Evolutionary conservation across 176 grass and related monocot species (phyloP).

Genomic region (Echinochloa phyllopogon): DNA sequence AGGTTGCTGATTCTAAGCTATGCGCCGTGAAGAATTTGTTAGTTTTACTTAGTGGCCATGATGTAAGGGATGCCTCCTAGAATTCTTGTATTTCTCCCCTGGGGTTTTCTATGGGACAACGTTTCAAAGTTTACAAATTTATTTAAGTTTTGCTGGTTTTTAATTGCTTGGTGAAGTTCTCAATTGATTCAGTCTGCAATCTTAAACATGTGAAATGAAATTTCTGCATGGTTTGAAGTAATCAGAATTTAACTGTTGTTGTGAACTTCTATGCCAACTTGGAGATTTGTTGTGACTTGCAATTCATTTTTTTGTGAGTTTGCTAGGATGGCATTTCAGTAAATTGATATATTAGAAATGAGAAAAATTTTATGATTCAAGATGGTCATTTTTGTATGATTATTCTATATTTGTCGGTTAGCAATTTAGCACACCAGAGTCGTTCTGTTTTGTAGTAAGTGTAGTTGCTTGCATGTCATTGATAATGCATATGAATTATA

Average conservation of each 20-base stretch:
- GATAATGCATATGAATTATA: constrained; percentile 34
- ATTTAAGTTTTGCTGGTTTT: neutral
- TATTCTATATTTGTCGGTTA: constrained; percentile 23
- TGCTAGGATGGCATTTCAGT: neutral
- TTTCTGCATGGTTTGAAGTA: neutral
- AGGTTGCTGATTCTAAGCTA: neutral
- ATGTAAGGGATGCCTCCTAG: constrained; percentile 12
- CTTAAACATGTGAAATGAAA: neutral
- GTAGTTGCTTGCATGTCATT: constrained; percentile 55
- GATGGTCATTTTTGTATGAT: neutral
- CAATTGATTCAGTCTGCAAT: neutral
- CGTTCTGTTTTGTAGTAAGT: constrained; percentile 13
- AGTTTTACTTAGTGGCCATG: constrained; percentile 39
- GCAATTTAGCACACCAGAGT: constrained; percentile 25
- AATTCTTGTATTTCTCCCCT: constrained; percentile 1
- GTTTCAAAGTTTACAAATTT: constrained; percentile 22
- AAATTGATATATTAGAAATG: neutral
- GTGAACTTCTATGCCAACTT: neutral
- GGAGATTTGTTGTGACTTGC: neutral
- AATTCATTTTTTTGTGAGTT: neutral
- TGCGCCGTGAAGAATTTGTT: constrained; percentile 2
- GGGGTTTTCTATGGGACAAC: neutral
- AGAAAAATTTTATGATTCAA: neutral
- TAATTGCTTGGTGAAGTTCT: constrained; percentile 1
- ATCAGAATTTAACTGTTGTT: neutral